These are phyloP conservation scores for Chiua virens DNA, from an alignment of 768 basidiomycete species.

Conservation along the genomic window DNA sequence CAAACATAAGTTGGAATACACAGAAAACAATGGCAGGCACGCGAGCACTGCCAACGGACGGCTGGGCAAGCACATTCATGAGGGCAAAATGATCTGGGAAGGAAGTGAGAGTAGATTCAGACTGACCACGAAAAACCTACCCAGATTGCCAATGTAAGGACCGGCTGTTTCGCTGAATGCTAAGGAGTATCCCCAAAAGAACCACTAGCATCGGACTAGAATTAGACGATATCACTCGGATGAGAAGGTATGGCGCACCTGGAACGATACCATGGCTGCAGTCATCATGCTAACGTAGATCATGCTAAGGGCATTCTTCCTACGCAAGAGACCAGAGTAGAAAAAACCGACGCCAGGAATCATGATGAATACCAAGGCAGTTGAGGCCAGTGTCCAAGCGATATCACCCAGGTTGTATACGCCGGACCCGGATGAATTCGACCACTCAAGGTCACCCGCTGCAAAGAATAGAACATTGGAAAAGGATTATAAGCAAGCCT, in stretches of 20 bases:
- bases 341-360: constrained; percentile 84
- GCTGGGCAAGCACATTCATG: constrained; percentile 70
- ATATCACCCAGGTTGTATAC: constrained; percentile 66
- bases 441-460: constrained; percentile 42
- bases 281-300: constrained; percentile 79
- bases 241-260: constrained; percentile 61
- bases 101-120: background rate
- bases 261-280: constrained; percentile 79
- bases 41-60: constrained; percentile 68
- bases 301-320: constrained; percentile 94
- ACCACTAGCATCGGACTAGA: constrained; percentile 59
- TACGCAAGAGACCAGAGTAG: constrained; percentile 86
- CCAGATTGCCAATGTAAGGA: constrained; percentile 82
- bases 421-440: constrained; percentile 18
- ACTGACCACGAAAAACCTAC: constrained; percentile 39
- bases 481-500: background rate
- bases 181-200: constrained; percentile 96
- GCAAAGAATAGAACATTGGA: background rate
- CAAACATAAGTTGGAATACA: constrained; percentile 90
- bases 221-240: too few relatives aligned
- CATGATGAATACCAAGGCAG: constrained; percentile 85
- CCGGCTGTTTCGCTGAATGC: constrained; percentile 80
- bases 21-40: constrained; percentile 78
- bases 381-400: constrained; percentile 68
- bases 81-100: constrained; percentile 76